These are phyloP conservation scores for Dispira parvispora DNA, from an alignment of 192 early-diverging fungal species.

Conservation along the genomic window DNA sequence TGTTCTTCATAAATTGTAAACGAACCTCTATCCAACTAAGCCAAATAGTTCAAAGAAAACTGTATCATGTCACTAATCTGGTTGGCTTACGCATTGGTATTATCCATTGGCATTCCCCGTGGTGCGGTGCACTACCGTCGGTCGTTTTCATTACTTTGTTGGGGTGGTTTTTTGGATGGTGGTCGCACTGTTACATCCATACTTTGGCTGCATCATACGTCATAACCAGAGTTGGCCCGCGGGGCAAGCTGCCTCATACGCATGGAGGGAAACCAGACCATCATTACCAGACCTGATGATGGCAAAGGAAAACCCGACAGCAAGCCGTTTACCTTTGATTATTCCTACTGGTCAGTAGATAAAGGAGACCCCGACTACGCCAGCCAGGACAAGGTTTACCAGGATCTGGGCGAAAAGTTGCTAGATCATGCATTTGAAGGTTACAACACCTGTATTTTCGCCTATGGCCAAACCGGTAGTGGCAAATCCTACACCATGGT, in stretches of 20 bases:
- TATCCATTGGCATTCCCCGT: neutral
- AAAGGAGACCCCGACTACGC: conserved; percentile 41
- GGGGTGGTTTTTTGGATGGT: neutral
- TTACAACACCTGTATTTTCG: conserved; percentile 88
- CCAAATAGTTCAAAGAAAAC: neutral
- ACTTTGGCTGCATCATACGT: too few species aligned
- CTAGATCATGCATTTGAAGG: conserved; percentile 76
- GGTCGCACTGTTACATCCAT: too few species aligned
- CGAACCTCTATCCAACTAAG: too few species aligned
- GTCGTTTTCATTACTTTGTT: neutral
- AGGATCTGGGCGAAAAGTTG: conserved; percentile 55
- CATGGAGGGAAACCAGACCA: conserved; percentile 59
- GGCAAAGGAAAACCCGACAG: conserved; percentile 13
- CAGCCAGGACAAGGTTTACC: conserved; percentile 57
- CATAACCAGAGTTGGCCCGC: conserved; percentile 31
- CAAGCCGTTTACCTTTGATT: conserved; percentile 70
- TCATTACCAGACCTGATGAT: conserved; percentile 28
- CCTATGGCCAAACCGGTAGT: conserved; percentile 45
- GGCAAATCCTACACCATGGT: conserved; percentile 53
- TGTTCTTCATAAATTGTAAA: too few species aligned
- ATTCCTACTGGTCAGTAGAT: conserved; percentile 78
- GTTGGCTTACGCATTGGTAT: neutral
- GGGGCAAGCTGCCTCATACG: conserved; percentile 46
- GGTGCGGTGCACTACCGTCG: neutral
- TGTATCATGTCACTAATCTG: neutral